Evolutionary conservation across 352 stramenopile genomes (phyloP), one percentile per base, ranked within the genome.

Genomic region (Globisporangium nunn): DNA sequence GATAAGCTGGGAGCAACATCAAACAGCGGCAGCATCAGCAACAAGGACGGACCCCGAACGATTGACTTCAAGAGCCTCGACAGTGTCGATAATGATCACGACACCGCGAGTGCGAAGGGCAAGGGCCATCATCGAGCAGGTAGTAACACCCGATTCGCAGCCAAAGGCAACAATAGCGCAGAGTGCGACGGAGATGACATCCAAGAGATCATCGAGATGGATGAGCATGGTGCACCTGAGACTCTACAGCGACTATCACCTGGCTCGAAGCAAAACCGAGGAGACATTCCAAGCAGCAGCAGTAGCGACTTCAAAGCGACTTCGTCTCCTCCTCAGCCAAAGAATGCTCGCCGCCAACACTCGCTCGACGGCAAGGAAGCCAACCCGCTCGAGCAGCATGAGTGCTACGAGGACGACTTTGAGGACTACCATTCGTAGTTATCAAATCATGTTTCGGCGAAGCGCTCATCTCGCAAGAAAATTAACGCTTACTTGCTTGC

Each of bases 141-240:
- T 8, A 46, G 47, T 41, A n/a, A 30, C 35, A 2, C 29, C 5
- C 28, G 35, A 33, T 33, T 54, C 8, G 54, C 56, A 10, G 28
- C 63, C n/a, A 73, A 72, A 12, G 54, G 64, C 15, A 65, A 75
- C 50, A 81, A 82, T 54, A 81, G 71, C 50, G 70, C 52, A 2
- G 74, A 78, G 17, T 78, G 71, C 43, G 81, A 91, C 51, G 79
- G 73, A 43, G 82, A 89, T 46, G 79, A 89, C 39, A 93, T 89
- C 54, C 80, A 91, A 46, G 82, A 92, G 64, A 85, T 90, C 59
- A 88, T 93, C 49, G 82, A 93, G 75, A 89, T 35, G 77, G 81
- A 44, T 58, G 46, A 46, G 49, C 57, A 29, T 56, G 56, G 17
- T 4, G 28, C 31, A 1, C 7, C 10, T 6, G 48, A 50, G 1